These are phyloP conservation scores for Schwanniomyces occidentalis DNA, from an alignment of 805 yeast species.

Conservation along the genomic window DNA sequence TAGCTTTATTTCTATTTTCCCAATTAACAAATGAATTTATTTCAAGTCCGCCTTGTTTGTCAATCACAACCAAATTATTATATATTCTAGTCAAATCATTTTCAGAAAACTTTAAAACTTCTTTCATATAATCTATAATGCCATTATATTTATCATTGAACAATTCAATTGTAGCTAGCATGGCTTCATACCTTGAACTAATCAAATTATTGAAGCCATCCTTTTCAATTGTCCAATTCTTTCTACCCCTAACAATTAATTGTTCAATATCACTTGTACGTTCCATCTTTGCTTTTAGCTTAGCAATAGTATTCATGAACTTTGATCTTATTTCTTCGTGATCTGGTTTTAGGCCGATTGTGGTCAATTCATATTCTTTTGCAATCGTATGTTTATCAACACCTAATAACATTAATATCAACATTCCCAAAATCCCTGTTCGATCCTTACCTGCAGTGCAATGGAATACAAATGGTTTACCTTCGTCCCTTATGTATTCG, in stretches of 20 bases:
- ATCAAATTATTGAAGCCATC: constrained; percentile 62
- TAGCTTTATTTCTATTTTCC: constrained; percentile 14
- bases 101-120: constrained; percentile 43
- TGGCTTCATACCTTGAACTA: constrained; percentile 66
- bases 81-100: constrained; percentile 41
- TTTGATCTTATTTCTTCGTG: constrained; percentile 36
- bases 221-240: constrained; percentile 40
- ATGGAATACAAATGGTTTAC: constrained; percentile 55
- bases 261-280: constrained; percentile 19
- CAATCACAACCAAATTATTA: constrained; percentile 24
- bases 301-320: constrained; percentile 32
- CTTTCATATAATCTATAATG: constrained; percentile 46
- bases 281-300: constrained; percentile 26
- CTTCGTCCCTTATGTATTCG: constrained; percentile 53
- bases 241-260: constrained; percentile 36
- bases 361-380: constrained; percentile 75
- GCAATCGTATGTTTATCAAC: constrained; percentile 67
- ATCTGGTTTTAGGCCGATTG: constrained; percentile 59
- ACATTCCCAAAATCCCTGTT: constrained; percentile 73
- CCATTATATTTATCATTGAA: constrained; percentile 57
- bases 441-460: constrained; percentile 90
- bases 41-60: constrained; percentile 14
- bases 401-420: constrained; percentile 61
- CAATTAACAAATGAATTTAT: constrained; percentile 11
- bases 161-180: constrained; percentile 61